Conservation (phyloP, 371 early-diverging fungal species). For the Mortierella sp. region DNA sequence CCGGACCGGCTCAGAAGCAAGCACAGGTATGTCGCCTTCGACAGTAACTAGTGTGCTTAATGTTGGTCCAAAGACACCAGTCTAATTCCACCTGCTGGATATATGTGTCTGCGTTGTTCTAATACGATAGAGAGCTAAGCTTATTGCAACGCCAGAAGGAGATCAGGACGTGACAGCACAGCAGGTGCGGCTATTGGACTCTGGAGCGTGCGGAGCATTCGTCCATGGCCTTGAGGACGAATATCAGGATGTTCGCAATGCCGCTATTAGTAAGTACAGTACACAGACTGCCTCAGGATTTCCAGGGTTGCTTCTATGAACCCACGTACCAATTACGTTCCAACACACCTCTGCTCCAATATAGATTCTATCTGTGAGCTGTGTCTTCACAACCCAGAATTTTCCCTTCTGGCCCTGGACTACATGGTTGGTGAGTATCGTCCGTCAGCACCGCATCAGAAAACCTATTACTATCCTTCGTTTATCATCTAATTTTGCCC, state of each 20-base stretch:
- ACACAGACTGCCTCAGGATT: background rate
- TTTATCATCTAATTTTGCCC: no score
- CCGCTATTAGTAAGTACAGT: slow-evolving; percentile 77
- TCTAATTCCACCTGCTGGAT: no score
- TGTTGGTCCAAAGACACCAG: no score
- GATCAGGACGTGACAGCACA: slow-evolving; percentile 75
- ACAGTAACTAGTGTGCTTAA: no score
- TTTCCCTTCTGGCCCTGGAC: slow-evolving; percentile 74
- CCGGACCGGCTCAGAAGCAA: slow-evolving; percentile 52
- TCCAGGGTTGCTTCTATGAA: no score
- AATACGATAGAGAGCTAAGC: slow-evolving; percentile 37
- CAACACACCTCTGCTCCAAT: no score
- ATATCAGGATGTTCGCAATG: slow-evolving; percentile 85
- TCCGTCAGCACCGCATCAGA: no score
- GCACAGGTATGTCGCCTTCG: slow-evolving; percentile 32
- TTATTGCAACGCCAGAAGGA: slow-evolving; percentile 72
- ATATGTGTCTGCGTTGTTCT: background rate
- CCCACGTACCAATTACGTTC: no score
- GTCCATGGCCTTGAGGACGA: slow-evolving; percentile 95
- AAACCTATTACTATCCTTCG: no score
- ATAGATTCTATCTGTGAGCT: slow-evolving; percentile 86
- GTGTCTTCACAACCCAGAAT: slow-evolving; percentile 69
- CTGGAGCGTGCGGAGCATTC: slow-evolving; percentile 90
- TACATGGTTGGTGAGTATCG: slow-evolving; percentile 81
- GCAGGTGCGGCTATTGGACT: slow-evolving; percentile 72